phyloP scores from a whole-genome alignment of 257 asterid species.

The Forsythia viridissima region DNA sequence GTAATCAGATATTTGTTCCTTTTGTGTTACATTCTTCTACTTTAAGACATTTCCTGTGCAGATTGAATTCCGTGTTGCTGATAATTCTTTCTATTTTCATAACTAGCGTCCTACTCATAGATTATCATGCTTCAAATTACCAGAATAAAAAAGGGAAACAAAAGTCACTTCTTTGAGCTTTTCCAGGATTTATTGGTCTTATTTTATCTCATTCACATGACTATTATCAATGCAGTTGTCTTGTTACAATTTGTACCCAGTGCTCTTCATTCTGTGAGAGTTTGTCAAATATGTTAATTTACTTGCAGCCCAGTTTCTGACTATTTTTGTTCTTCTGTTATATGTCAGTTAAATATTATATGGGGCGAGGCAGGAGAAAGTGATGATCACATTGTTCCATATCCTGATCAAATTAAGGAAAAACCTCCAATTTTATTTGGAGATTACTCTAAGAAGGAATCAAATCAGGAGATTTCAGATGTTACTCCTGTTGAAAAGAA shows the following conservation, averaged over 20 bases:
- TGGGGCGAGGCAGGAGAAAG: slow-evolving; percentile 76
- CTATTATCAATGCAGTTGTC: not conserved
- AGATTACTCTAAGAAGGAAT: slow-evolving; percentile 52
- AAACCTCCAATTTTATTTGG: slow-evolving; percentile 42
- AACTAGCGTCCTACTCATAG: not conserved
- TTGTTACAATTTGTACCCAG: not conserved
- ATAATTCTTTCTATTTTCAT: not conserved
- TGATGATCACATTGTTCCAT: slow-evolving; percentile 89
- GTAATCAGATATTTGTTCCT: not conserved
- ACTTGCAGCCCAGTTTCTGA: slow-evolving; percentile 13
- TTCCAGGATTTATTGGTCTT: not conserved
- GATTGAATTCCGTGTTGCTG: not conserved
- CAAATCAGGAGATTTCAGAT: slow-evolving; percentile 39
- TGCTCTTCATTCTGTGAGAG: not conserved
- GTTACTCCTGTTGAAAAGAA: slow-evolving; percentile 43
- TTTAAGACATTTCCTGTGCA: not conserved
- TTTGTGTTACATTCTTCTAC: not conserved
- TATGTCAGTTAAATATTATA: slow-evolving; percentile 73
- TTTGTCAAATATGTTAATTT: not conserved
- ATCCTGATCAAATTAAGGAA: slow-evolving; percentile 57
- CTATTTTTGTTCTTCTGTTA: slow-evolving; percentile 18
- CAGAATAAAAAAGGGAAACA: not conserved
- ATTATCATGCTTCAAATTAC: not conserved
- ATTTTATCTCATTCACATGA: not conserved
- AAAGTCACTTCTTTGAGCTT: not conserved